A percentile compares a stretch with the other conserved stretches of the same genome.
Conservation (phyloP, 1,284 basidiomycete species). For the Hypsizygus ulmarius region DNA sequence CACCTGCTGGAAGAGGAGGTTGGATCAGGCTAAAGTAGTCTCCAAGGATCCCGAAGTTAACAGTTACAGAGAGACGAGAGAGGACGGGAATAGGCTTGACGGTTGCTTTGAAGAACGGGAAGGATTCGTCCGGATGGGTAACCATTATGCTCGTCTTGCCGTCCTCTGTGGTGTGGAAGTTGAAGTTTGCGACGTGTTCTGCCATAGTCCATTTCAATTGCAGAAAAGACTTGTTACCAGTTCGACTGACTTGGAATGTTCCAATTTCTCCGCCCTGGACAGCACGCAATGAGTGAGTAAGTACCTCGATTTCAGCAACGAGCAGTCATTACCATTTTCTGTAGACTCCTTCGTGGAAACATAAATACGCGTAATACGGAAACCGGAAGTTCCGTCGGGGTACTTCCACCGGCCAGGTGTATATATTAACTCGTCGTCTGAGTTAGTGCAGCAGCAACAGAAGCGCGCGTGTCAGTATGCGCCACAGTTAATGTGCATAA, state of each 20-base stretch:
- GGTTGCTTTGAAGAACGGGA: conserved; percentile 29
- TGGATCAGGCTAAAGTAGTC: conserved; percentile 18
- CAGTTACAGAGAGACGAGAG: conserved; percentile 21
- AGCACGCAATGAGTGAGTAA: not conserved
- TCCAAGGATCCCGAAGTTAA: conserved; percentile 20
- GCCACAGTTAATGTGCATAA: not conserved
- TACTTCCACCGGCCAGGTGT: conserved; percentile 30
- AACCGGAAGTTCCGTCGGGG: conserved; percentile 19
- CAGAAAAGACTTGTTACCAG: not conserved
- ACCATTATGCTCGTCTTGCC: conserved; percentile 24
- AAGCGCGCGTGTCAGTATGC: not conserved
- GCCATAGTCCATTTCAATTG: not conserved
- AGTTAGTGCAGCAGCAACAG: too few species aligned
- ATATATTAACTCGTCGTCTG: conserved; percentile 31
- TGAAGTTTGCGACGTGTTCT: conserved; percentile 31
- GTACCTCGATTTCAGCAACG: not conserved
- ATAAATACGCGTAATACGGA: conserved; percentile 30
- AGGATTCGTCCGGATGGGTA: conserved; percentile 16
- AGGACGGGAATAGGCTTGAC: conserved; percentile 24
- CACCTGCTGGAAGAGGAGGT: conserved; percentile 20
- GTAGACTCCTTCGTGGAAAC: conserved; percentile 27
- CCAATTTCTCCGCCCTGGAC: conserved; percentile 30
- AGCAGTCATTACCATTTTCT: conserved; percentile 22
- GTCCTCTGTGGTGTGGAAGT: conserved; percentile 16
- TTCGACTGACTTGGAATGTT: conserved; percentile 29